These are phyloP conservation scores for Saccharomycopsis phalli DNA, from an alignment of 1,139 yeast genomes.

Conservation along the genomic window DNA sequence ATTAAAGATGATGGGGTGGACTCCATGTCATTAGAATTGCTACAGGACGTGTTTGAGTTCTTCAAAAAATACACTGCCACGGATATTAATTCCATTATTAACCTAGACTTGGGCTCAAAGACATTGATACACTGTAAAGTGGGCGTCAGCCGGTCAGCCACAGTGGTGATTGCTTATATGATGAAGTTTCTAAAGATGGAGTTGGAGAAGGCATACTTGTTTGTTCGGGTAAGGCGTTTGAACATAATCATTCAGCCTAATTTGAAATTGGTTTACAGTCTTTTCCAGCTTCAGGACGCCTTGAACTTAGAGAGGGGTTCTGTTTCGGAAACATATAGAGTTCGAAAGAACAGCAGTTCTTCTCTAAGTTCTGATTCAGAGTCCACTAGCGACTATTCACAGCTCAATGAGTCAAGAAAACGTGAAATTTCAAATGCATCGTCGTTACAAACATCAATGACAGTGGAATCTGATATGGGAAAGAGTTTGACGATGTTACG, in stretches of 20 bases:
- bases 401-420: not conserved
- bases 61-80: slow-evolving; percentile 33
- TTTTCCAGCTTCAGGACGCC: slow-evolving; percentile 40
- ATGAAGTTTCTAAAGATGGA: slow-evolving; percentile 39
- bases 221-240: slow-evolving; percentile 44
- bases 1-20: slow-evolving; percentile 46
- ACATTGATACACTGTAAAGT: slow-evolving; percentile 53
- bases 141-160: slow-evolving; percentile 51
- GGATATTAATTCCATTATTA: slow-evolving; percentile 3
- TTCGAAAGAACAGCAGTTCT: not conserved
- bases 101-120: slow-evolving; percentile 28
- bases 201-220: slow-evolving; percentile 42
- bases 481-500: slow-evolving; percentile 6
- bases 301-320: not conserved
- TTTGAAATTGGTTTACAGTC: slow-evolving; percentile 43
- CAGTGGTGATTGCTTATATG: slow-evolving; percentile 45
- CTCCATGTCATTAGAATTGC: slow-evolving; percentile 34
- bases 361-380: not conserved
- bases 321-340: not conserved
- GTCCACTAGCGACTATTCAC: not conserved
- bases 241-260: slow-evolving; percentile 54
- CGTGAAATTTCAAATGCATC: slow-evolving; percentile 1
- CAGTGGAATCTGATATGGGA: not conserved
- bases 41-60: slow-evolving; percentile 33
- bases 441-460: slow-evolving; percentile 1